Evolutionary conservation across 768 basidiomycete species (phyloP).

Genomic region (Mycena olivaceomarginata): DNA sequence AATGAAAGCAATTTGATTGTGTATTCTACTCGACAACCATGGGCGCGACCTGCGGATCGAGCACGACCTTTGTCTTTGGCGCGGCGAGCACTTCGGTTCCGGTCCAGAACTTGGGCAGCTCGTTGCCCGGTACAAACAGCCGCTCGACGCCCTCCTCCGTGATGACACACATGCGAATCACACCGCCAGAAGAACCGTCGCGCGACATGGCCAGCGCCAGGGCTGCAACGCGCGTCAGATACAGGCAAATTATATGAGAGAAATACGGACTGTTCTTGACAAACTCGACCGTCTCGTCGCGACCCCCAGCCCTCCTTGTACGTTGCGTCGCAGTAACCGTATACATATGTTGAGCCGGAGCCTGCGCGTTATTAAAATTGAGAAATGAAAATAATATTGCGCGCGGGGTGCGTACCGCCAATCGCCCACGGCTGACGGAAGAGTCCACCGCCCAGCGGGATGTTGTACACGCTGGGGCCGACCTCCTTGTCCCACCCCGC

Average conservation of each 20-base stretch:
- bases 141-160: conserved; percentile 95
- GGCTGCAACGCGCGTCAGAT: conserved; percentile 66
- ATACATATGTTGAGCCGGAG: conserved; percentile 98
- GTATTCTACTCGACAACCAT: conserved; percentile 68
- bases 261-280: conserved; percentile 92
- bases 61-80: conserved; percentile 52
- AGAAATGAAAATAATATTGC: not conserved
- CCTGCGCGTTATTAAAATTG: conserved; percentile 62
- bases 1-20: conserved; percentile 36
- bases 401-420: conserved; percentile 76
- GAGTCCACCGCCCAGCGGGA: conserved; percentile 96
- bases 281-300: conserved; percentile 93
- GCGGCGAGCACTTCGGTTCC: conserved; percentile 82
- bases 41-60: conserved; percentile 61
- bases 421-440: conserved; percentile 99
- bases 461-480: conserved; percentile 97
- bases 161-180: conserved; percentile 98
- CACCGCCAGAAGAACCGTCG: conserved; percentile 98
- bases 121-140: conserved; percentile 92
- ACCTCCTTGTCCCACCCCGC: conserved; percentile 96
- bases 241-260: not conserved
- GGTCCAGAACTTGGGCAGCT: conserved; percentile 94
- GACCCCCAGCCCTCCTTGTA: conserved; percentile 94
- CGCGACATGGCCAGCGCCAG: conserved; percentile 97
- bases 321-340: conserved; percentile 99